A percentile compares a stretch with the other conserved stretches of the same genome.
Evolutionary conservation across 345 rosid species (phyloP).

Genomic region (Eutrema heterophyllum): DNA sequence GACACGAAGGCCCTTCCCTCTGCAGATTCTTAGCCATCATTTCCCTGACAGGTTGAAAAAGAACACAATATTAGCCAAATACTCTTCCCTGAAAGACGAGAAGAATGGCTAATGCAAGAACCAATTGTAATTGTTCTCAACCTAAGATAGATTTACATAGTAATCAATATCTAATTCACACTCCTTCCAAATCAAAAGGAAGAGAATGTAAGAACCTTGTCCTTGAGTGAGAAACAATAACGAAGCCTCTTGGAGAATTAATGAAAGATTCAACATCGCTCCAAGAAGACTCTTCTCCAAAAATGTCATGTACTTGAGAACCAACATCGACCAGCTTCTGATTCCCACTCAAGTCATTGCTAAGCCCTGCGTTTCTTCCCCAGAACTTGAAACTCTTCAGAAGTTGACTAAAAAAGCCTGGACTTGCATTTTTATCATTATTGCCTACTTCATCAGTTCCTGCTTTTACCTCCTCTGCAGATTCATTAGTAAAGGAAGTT

Average conservation of each 20-base stretch:
- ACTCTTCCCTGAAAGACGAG: not conserved
- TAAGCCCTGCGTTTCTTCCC: constrained; percentile 23
- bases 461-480: constrained; percentile 24
- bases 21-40: constrained; percentile 55
- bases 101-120: not conserved
- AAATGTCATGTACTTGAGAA: constrained; percentile 29
- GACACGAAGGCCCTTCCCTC: constrained; percentile 60
- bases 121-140: not conserved
- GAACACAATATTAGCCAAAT: constrained; percentile 3
- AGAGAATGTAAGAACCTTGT: constrained; percentile 51
- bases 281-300: constrained; percentile 53
- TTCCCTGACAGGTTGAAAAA: constrained; percentile 42
- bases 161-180: not conserved
- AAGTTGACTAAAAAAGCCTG: constrained; percentile 37
- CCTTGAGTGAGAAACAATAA: constrained; percentile 42
- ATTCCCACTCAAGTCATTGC: constrained; percentile 33
- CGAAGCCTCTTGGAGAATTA: constrained; percentile 47
- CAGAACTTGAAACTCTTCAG: constrained; percentile 41
- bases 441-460: constrained; percentile 22
- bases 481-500: constrained; percentile 23
- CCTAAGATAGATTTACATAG: not conserved
- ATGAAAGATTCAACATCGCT: constrained; percentile 55
- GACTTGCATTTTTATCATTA: constrained; percentile 23
- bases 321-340: constrained; percentile 18
- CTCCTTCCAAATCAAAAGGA: not conserved